A percentile compares a stretch with the other conserved stretches of the same genome.
Evolutionary conservation across 371 early-diverging fungal species (phyloP).

Genomic region (Mucor lusitanicus): DNA sequence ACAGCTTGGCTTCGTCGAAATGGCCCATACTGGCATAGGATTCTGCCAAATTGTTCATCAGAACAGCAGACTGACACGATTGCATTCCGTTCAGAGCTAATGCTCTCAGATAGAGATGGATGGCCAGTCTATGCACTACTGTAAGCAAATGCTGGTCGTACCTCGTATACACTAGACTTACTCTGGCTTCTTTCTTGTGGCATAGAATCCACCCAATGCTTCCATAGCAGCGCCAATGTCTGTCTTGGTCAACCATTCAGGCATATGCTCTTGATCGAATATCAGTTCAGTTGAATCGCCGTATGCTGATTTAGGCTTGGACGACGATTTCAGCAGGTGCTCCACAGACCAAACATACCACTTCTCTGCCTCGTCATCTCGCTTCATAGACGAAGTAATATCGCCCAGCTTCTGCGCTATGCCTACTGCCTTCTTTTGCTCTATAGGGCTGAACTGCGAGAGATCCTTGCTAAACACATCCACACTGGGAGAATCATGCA

Average conservation of each 20-base stretch:
- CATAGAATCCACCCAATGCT: slow-evolving; percentile 60
- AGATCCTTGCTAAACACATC: slow-evolving; percentile 17
- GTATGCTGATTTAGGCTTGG: slow-evolving; percentile 34
- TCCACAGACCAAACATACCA: slow-evolving; percentile 69
- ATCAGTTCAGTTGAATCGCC: slow-evolving; percentile 34
- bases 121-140: slow-evolving; percentile 44
- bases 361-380: slow-evolving; percentile 60
- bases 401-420: slow-evolving; percentile 68
- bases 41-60: slow-evolving; percentile 69
- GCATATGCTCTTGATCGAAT: slow-evolving; percentile 61
- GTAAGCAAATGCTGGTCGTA: too few relatives aligned
- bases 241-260: slow-evolving; percentile 59
- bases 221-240: slow-evolving; percentile 64
- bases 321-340: slow-evolving; percentile 42
- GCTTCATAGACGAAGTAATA: slow-evolving; percentile 40
- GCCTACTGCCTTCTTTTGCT: slow-evolving; percentile 54
- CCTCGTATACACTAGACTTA: slow-evolving; percentile 16
- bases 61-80: slow-evolving; percentile 48
- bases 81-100: slow-evolving; percentile 45
- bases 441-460: slow-evolving; percentile 7
- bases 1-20: slow-evolving; percentile 57
- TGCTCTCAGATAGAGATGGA: slow-evolving; percentile 63
- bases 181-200: slow-evolving; percentile 52
- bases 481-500: slow-evolving; percentile 7
- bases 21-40: slow-evolving; percentile 54